Conservation (phyloP, 2,329 filamentous ascomycete genomes). For the Colletotrichum sp. region DNA sequence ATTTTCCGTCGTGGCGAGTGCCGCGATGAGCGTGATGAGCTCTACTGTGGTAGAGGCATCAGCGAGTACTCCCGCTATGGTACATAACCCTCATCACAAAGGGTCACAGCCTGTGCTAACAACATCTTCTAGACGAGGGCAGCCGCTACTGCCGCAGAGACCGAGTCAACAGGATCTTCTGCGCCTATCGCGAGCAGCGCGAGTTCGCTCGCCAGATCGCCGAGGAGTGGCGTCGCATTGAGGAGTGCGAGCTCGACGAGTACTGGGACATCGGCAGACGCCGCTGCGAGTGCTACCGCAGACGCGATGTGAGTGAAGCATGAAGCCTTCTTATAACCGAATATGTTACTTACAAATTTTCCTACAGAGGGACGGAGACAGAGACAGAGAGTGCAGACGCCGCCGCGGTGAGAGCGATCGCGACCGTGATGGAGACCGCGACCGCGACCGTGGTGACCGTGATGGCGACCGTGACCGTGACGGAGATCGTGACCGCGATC, state of each 20-base stretch:
- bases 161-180: conserved; percentile 9
- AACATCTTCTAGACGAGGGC: neutral
- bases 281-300: conserved; percentile 14
- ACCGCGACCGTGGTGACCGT: neutral
- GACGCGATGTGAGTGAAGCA: neutral
- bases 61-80: conserved; percentile 9
- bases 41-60: conserved; percentile 13
- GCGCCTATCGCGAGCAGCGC: conserved; percentile 13
- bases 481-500: neutral
- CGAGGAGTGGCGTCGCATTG: neutral
- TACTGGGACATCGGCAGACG: neutral
- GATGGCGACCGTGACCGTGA: neutral
- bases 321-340: fast-evolving
- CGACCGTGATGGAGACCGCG: neutral
- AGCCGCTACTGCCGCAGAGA: conserved; percentile 5
- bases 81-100: neutral
- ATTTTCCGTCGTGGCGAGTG: conserved; percentile 8
- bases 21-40: neutral
- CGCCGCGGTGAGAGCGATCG: neutral
- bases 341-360: neutral
- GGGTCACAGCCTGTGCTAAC: neutral
- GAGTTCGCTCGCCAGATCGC: neutral
- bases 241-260: conserved; percentile 1
- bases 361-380: neutral
- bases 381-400: conserved; percentile 1